A percentile compares a stretch with the other conserved stretches of the same genome.
These are phyloP conservation scores for Cornus suecica DNA, from an alignment of 148 eudicot genomes.

Conservation along the genomic window DNA sequence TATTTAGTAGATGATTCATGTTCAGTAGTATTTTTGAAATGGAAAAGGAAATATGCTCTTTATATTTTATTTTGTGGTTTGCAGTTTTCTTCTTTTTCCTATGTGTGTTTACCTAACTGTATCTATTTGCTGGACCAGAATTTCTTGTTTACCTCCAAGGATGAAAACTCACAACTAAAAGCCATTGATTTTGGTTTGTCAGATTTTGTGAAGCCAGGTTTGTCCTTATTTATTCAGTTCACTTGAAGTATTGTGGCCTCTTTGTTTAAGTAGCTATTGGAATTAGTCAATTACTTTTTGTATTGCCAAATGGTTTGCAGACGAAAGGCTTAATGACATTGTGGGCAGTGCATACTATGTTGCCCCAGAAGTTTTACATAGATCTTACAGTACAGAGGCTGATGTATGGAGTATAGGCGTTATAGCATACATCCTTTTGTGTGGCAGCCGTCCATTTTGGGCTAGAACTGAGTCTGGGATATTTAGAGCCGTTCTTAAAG, in stretches of 20 bases:
- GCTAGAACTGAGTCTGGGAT: constrained; percentile 98
- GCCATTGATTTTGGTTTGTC: constrained; percentile 99
- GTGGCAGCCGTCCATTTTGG: constrained; percentile 99
- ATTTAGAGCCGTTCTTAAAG: constrained; percentile 82
- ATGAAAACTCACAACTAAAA: constrained; percentile 73
- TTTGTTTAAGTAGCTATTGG: not conserved
- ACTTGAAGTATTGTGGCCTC: not conserved
- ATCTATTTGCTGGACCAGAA: constrained; percentile 52
- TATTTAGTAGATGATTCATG: not conserved
- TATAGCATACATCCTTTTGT: constrained; percentile 80
- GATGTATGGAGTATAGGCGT: constrained; percentile 99
- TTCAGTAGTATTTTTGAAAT: not conserved
- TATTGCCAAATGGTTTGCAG: constrained; percentile 34
- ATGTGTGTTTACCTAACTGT: constrained; percentile 19
- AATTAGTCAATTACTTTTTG: constrained; percentile 1
- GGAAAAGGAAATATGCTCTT: not conserved
- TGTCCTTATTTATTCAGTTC: constrained; percentile 21
- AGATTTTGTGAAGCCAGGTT: constrained; percentile 97
- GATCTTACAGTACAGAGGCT: constrained; percentile 89
- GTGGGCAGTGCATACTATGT: constrained; percentile 99
- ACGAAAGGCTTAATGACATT: constrained; percentile 86
- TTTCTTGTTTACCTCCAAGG: constrained; percentile 81
- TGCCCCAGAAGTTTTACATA: constrained; percentile 96
- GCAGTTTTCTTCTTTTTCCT: not conserved
- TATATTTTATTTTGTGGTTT: not conserved